Evolutionary conservation across 768 basidiomycete genomes (phyloP), one percentile per base, ranked within the genome.

Genomic region (Hypholoma fasciculare): DNA sequence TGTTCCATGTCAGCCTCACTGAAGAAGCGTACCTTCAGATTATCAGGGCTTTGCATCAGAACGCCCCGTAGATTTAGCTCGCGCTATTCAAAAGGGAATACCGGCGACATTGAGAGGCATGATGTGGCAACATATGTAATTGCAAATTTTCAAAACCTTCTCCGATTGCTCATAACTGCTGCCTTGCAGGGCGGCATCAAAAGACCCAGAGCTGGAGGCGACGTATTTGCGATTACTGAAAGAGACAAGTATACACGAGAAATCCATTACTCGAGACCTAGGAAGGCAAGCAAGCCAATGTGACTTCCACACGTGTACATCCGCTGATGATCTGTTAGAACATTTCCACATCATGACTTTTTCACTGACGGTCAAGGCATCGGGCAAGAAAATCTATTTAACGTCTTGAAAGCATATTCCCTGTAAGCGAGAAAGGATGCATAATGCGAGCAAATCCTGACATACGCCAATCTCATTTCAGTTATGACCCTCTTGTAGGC

Each of bases 401-500:
- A 98, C 68, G 96, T 99, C 37, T 80, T 98, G 34, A 98, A 98
- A 71, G 97, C 97, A 9, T 99, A 98, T 71, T 97, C 94, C 19
- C 71, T 98, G 87, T 94, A 34, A 34, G 75, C 67, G 89, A 61
- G 54, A 20, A 23, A 42, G 13, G 13, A 42, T 14, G 13, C 13
- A 16, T 20, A 23, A 19, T 46, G 37, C 47, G 43, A 17, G 14
- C 23, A 23, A 13, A 3, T 26, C 49, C 20, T 36, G n/a, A 42
- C 48, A 40, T 23, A 51, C 43, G 26, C 30, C 30, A 34, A 37
- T 7, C n/a, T 19, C 14, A 8, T 50, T 30, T 49, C 61, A 89
- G 94, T 65, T 91, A 94, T 74, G 93, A 95, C 72, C 78, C 90
- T 43, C 89, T 95, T 72, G 96, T 98, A 5, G 97, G 97, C 8